Evolutionary conservation across 768 basidiomycete genomes (phyloP), one percentile per base, ranked within the genome.

Genomic region (Mycena epipterygia): DNA sequence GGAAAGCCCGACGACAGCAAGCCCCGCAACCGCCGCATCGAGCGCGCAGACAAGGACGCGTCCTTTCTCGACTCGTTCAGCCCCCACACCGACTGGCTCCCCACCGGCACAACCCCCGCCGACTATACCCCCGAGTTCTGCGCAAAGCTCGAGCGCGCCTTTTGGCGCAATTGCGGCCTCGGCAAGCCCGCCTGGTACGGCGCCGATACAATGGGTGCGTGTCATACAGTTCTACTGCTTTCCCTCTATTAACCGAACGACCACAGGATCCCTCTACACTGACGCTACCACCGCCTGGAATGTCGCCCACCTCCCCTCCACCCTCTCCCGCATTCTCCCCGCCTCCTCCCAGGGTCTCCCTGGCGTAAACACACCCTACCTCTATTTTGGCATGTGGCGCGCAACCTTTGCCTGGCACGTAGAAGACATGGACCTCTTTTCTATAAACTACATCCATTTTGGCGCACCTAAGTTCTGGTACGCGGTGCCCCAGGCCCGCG

Each of bases 351-450:
- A 91, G 60, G 89, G 91, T 44, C 84, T 99, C 30, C 97, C 97
- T 0, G 98, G 98, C 12, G 98, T 99, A 55, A 99, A 99, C 77
- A 93, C 96, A 3, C 97, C 97, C 0, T 99, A 99, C 79, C 88
- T 99, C 2, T 99, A 99, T 81, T 99, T 97, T 79, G 98, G 98
- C 72, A 99, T 98, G 97, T 99, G 98, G 98, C 87, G 96, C 58
- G 97, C 97, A 27, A 96, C 96, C 0, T 99, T 99, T 81, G 95
- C 96, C 0, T 99, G 98, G 97, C 98, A 99, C 76, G 98, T 99
- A 55, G 98, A 99, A 81, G 98, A 99, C 80, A 98, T 98, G 95
- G 98, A 99, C 77, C 87, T 99, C 1, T 98, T 97, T 82, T 97
- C 95, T 65, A 99, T 99, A 83, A 99, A 99, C 78, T 99, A 96